Conservation (phyloP, 305 asterid species). For the Ilex paraguariensis region DNA sequence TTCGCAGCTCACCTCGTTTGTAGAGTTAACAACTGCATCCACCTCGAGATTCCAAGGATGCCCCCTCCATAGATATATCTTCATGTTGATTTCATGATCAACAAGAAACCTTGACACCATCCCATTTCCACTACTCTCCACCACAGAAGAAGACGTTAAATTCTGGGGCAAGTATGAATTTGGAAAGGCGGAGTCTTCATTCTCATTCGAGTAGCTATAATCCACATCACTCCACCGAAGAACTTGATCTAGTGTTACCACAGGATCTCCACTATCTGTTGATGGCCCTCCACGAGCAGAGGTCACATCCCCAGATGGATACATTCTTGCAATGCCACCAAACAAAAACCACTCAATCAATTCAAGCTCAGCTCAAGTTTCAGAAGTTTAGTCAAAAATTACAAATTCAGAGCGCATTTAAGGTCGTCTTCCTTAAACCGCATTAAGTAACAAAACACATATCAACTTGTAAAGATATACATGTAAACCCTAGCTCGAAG, state of each 20-base stretch:
- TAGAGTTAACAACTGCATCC: constrained; percentile 90
- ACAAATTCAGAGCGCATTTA: constrained; percentile 24
- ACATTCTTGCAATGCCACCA: constrained; percentile 11
- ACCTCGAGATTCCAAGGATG: constrained; percentile 92
- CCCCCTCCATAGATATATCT: constrained; percentile 92
- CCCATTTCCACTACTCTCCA: constrained; percentile 58
- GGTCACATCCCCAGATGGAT: constrained; percentile 49
- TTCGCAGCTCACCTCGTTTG: constrained; percentile 63
- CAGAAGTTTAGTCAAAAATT: no score
- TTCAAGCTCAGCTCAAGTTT: no score
- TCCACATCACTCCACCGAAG: constrained; percentile 84
- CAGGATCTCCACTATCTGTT: constrained; percentile 62
- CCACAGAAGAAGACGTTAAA: constrained; percentile 57
- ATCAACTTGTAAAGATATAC: no score
- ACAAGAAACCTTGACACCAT: constrained; percentile 67
- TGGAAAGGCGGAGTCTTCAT: constrained; percentile 52
- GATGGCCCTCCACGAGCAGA: constrained; percentile 65
- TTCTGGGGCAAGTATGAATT: constrained; percentile 64
- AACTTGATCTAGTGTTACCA: constrained; percentile 73
- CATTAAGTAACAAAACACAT: no score
- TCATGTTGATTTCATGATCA: constrained; percentile 66
- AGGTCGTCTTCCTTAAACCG: no score
- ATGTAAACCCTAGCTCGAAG: no score
- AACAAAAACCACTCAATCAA: no score
- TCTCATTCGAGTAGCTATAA: constrained; percentile 53